Percentiles rank a stretch among this genome's conserved stretches.
phyloP scores from a whole-genome alignment of 257 asterid species.

The Nicotiana attenuata region DNA sequence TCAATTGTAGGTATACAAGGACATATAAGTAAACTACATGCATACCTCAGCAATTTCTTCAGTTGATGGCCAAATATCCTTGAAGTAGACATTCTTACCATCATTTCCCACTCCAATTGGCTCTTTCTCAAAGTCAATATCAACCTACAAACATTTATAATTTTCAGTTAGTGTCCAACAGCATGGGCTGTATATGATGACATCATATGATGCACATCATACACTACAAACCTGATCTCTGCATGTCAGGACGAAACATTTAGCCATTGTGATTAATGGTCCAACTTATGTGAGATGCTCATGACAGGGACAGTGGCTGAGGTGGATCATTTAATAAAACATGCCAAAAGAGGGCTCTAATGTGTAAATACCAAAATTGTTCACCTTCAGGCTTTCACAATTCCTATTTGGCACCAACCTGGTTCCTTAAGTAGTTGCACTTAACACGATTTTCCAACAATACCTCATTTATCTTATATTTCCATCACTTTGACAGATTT shows the following conservation, averaged over 20 bases:
- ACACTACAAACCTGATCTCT: too few species aligned
- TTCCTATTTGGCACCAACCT: neutral
- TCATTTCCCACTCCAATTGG: conserved; percentile 89
- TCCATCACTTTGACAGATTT: neutral
- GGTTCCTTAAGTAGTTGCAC: neutral
- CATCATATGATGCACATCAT: neutral
- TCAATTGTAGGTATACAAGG: conserved; percentile 10
- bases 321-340: neutral
- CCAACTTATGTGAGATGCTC: neutral
- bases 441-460: neutral
- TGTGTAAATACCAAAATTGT: neutral
- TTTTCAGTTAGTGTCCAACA: neutral
- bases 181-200: neutral
- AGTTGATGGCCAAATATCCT: conserved; percentile 90
- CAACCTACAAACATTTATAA: conserved; percentile 47
- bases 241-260: too few species aligned
- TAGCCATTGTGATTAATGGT: neutral
- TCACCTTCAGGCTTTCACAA: neutral
- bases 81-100: conserved; percentile 72
- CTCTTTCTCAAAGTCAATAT: conserved; percentile 89
- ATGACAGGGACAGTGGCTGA: neutral
- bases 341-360: neutral
- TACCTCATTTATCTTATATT: neutral
- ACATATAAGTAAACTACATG: neutral
- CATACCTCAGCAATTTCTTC: conserved; percentile 85